These are phyloP conservation scores for Byssothecium circinans DNA, from an alignment of 2,329 filamentous ascomycete species.

Conservation along the genomic window DNA sequence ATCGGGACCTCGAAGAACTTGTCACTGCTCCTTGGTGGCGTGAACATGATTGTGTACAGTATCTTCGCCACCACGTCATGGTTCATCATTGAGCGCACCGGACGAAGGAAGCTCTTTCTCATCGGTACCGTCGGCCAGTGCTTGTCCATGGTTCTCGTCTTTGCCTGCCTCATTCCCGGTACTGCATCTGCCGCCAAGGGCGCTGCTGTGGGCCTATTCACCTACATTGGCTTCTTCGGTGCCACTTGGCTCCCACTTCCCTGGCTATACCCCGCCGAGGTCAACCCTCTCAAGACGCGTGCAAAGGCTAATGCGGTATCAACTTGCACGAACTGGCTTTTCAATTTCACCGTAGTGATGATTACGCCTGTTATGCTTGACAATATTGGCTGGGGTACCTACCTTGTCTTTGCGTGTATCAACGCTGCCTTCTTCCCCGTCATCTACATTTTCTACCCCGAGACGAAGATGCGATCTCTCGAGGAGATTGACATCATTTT, in stretches of 20 bases:
- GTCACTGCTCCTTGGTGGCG: slow-evolving; percentile 48
- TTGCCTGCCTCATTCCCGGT: slow-evolving; percentile 46
- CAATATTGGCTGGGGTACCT: slow-evolving; percentile 45
- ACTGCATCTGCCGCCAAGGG: slow-evolving; percentile 46
- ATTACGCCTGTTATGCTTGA: slow-evolving; percentile 46
- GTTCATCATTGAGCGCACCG: slow-evolving; percentile 67
- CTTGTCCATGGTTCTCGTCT: slow-evolving; percentile 48
- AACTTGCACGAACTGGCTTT: slow-evolving; percentile 59
- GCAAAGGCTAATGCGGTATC: slow-evolving; percentile 59
- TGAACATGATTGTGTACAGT: slow-evolving; percentile 60
- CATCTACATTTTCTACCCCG: slow-evolving; percentile 60
- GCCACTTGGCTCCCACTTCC: slow-evolving; percentile 66
- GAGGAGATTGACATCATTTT: slow-evolving; percentile 59
- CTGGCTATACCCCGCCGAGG: slow-evolving; percentile 58
- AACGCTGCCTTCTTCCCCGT: slow-evolving; percentile 56
- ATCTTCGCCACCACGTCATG: slow-evolving; percentile 62
- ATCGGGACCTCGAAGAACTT: slow-evolving; percentile 52
- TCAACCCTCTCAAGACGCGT: slow-evolving; percentile 58
- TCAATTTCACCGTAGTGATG: slow-evolving; percentile 51
- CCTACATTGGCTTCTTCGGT: slow-evolving; percentile 70
- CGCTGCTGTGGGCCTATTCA: slow-evolving; percentile 64
- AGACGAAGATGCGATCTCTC: slow-evolving; percentile 54
- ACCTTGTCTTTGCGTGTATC: slow-evolving; percentile 55
- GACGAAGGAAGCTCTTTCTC: slow-evolving; percentile 47
- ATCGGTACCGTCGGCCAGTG: slow-evolving; percentile 54